Conservation (phyloP, 805 yeast genomes). For the Starmerella geochares region DNA sequence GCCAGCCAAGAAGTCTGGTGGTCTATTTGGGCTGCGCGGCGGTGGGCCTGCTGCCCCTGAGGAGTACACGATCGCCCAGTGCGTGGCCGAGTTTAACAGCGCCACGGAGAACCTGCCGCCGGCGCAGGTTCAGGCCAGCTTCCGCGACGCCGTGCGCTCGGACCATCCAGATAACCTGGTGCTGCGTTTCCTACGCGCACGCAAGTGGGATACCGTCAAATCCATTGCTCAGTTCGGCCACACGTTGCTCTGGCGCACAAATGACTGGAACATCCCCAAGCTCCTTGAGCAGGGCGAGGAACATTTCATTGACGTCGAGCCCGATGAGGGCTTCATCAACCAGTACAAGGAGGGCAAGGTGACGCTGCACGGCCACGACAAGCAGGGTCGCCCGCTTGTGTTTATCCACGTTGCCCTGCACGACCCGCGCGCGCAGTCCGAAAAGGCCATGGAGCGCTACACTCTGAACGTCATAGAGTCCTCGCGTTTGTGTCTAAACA, state of each 20-base stretch:
- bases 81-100: slow-evolving; percentile 35
- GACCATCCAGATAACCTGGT: slow-evolving; percentile 75
- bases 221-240: slow-evolving; percentile 60
- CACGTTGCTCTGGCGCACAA: slow-evolving; percentile 65
- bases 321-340: slow-evolving; percentile 37
- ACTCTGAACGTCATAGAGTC: slow-evolving; percentile 71
- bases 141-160: slow-evolving; percentile 55
- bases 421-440: slow-evolving; percentile 54
- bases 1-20: slow-evolving; percentile 25
- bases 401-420: slow-evolving; percentile 72
- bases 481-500: slow-evolving; percentile 62
- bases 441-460: slow-evolving; percentile 62
- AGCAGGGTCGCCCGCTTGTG: slow-evolving; percentile 65
- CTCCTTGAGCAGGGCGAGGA: slow-evolving; percentile 65
- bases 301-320: slow-evolving; percentile 39
- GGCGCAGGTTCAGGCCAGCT: slow-evolving; percentile 40
- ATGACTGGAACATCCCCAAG: slow-evolving; percentile 50
- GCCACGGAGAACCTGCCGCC: slow-evolving; percentile 46
- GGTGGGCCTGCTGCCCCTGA: slow-evolving; percentile 5
- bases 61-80: slow-evolving; percentile 21
- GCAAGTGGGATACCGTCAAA: slow-evolving; percentile 70
- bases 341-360: slow-evolving; percentile 64
- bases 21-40: slow-evolving; percentile 28
- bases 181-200: slow-evolving; percentile 71
- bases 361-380: slow-evolving; percentile 63